phyloP scores from a whole-genome alignment of 2,329 filamentous ascomycete species.

The Aspergillus quadrilineatus region DNA sequence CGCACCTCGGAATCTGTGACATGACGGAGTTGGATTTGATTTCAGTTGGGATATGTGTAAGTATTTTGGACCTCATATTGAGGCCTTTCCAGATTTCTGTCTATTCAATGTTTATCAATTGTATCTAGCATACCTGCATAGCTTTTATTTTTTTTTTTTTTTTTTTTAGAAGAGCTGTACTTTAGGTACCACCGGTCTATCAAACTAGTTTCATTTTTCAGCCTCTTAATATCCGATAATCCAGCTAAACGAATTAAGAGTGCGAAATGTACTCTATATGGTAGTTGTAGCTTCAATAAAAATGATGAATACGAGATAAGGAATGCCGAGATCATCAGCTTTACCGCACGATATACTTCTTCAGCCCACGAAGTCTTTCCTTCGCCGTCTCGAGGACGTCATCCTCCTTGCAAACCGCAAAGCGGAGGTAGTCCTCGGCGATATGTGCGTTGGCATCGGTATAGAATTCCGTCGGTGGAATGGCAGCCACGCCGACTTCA shows the following conservation, averaged over 20 bases:
- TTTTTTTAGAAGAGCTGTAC: not conserved
- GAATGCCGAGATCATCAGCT: not conserved
- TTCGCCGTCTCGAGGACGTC: conserved; percentile 77
- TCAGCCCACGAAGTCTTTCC: conserved; percentile 69
- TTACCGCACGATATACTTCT: conserved; percentile 61
- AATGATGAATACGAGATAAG: no score
- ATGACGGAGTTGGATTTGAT: not conserved
- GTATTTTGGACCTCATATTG: not conserved
- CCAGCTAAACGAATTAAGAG: not conserved
- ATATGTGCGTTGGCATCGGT: conserved; percentile 79
- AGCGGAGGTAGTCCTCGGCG: conserved; percentile 89
- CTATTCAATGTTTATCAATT: not conserved
- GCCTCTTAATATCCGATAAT: not conserved
- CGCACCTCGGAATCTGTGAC: not conserved
- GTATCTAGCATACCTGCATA: not conserved
- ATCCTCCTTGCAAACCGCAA: conserved; percentile 95
- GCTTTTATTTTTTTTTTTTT: no score
- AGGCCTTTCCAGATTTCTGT: not conserved
- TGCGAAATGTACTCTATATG: not conserved
- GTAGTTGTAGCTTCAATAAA: not conserved
- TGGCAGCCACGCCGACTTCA: conserved; percentile 91
- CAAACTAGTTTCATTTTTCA: not conserved
- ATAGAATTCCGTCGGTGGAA: conserved; percentile 96
- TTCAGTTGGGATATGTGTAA: not conserved
- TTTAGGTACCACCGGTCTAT: not conserved